Evolutionary conservation across 202 grass and related monocot species (phyloP), one percentile per base, ranked within the genome.

Genomic region (Eragrostis tef): DNA sequence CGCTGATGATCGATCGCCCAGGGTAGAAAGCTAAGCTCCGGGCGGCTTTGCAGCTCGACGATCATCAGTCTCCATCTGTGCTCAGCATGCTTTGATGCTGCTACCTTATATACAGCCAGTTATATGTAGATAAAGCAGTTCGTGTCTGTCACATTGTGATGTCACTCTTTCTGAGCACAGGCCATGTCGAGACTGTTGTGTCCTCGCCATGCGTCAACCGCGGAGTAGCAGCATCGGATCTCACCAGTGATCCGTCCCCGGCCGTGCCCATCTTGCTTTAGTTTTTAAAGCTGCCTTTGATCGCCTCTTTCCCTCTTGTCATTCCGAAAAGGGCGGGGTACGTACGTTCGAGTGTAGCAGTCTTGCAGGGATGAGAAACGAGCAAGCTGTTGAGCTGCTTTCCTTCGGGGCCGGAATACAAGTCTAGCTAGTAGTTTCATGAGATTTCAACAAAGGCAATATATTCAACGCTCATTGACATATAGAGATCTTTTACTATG

Each of bases 381-480:
- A 16, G 62, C 13, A 34, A 36, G 62, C 31, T 15, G 29, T 16
- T 19, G 29, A 9, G 20, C 13, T 64, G 15, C 12, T 64, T 43
- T 74, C 56, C n/a, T 58, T 58, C 31, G 7, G n/a, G n/a, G n/a
- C n/a, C 4, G 1, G 20, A 11, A 42, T 19, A 25, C 36, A 9
- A 17, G 19, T 17, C 51, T n/a, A 53, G 47, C 49, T 51, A 51
- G n/a, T n/a, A n/a, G 49, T 51, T 51, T 45, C 31, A 1, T 31
- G 45, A 16, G 17, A 57, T 53, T n/a, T 53, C n/a, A 80, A 54
- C 77, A 69, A 68, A 44, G 41, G 49, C 20, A 39, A n/a, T n/a
- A n/a, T n/a, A n/a, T n/a, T n/a, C n/a, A n/a, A n/a, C n/a, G n/a
- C n/a, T n/a, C n/a, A n/a, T n/a, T n/a, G n/a, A n/a, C n/a, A n/a